These are phyloP conservation scores for Globisporangium nodosum DNA, from an alignment of 352 stramenopile genomes.

Conservation along the genomic window DNA sequence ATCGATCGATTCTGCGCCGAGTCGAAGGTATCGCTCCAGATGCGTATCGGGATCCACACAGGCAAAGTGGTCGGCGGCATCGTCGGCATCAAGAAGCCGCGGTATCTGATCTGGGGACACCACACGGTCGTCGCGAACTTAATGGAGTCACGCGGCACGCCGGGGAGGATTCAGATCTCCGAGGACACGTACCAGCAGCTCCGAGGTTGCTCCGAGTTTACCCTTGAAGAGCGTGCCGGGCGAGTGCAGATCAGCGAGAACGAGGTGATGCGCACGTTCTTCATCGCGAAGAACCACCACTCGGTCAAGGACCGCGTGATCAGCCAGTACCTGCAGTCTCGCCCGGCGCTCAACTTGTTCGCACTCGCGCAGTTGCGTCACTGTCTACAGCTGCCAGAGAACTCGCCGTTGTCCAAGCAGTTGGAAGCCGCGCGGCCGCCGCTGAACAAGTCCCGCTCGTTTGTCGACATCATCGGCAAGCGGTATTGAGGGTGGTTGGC, in stretches of 20 bases:
- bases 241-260: conserved; percentile 55
- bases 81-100: conserved; percentile 79
- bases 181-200: conserved; percentile 56
- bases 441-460: conserved; percentile 27
- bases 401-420: conserved; percentile 43
- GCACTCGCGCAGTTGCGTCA: conserved; percentile 46
- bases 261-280: conserved; percentile 46
- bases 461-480: conserved; percentile 39
- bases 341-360: conserved; percentile 27
- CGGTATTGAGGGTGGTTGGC: not conserved
- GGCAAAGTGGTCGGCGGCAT: conserved; percentile 78
- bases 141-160: conserved; percentile 63
- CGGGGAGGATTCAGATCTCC: conserved; percentile 56
- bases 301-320: conserved; percentile 49
- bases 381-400: conserved; percentile 43
- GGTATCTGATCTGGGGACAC: conserved; percentile 82
- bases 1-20: conserved; percentile 70
- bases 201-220: conserved; percentile 43
- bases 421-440: conserved; percentile 25
- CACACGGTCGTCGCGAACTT: conserved; percentile 76
- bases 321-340: conserved; percentile 36
- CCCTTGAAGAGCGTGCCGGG: conserved; percentile 34
- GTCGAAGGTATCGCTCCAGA: conserved; percentile 64
- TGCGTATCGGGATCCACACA: conserved; percentile 84
- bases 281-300: conserved; percentile 34